These are phyloP conservation scores for Cerrena zonata DNA, from an alignment of 1,284 basidiomycete genomes.

Conservation along the genomic window DNA sequence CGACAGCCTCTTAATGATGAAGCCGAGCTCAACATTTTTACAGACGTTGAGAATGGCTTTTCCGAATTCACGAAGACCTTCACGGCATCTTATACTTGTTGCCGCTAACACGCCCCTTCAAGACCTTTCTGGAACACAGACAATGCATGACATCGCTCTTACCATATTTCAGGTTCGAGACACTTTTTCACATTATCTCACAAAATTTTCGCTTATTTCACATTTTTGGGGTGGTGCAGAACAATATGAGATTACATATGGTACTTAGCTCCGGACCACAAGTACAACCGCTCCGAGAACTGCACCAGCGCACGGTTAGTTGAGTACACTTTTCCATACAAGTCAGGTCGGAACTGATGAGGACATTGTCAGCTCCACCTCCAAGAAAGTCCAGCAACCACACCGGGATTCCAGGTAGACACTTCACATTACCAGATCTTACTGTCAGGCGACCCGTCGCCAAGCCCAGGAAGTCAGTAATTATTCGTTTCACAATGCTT, in stretches of 20 bases:
- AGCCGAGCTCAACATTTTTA: slow-evolving; percentile 2
- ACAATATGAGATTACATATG: slow-evolving; percentile 54
- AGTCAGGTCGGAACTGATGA: not conserved
- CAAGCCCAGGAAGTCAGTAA: not conserved
- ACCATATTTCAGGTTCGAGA: slow-evolving; percentile 49
- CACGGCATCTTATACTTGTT: slow-evolving; percentile 52
- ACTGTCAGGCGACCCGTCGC: not conserved
- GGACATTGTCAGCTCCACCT: slow-evolving; percentile 7
- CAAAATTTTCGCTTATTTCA: too few relatives aligned
- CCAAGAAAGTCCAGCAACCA: slow-evolving; percentile 24
- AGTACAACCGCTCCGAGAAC: slow-evolving; percentile 37
- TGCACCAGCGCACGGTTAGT: slow-evolving; percentile 54
- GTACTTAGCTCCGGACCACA: slow-evolving; percentile 42
- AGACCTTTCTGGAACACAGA: not conserved
- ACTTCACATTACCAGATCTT: slow-evolving; percentile 8
- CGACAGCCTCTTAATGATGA: slow-evolving; percentile 1
- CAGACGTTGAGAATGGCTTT: slow-evolving; percentile 37
- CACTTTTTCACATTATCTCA: too few relatives aligned
- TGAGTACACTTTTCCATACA: slow-evolving; percentile 1
- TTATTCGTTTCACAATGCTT: not conserved
- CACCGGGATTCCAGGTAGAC: slow-evolving; percentile 35
- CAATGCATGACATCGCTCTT: slow-evolving; percentile 19
- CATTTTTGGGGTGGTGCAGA: too few relatives aligned
- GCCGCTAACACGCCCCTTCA: slow-evolving; percentile 28
- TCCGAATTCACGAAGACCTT: slow-evolving; percentile 29